phyloP scores from a whole-genome alignment of 2,329 filamentous ascomycete species.

The Penicillium glabrum region DNA sequence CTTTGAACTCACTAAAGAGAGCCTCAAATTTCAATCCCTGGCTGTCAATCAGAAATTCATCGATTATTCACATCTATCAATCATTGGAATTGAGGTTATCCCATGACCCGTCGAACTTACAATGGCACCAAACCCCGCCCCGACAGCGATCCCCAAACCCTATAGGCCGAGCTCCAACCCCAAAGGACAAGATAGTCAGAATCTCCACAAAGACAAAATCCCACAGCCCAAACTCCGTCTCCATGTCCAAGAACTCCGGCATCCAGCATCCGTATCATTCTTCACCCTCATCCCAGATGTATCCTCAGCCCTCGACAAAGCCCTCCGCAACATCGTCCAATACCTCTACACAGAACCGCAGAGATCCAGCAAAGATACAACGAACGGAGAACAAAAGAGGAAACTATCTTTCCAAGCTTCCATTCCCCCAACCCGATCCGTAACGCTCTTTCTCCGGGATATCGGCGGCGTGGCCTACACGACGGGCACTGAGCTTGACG shows the following conservation, averaged over 20 bases:
- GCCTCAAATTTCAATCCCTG: background rate
- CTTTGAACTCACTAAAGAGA: background rate
- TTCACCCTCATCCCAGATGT: constrained; percentile 65
- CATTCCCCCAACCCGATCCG: constrained; percentile 70
- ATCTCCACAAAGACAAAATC: constrained; percentile 1
- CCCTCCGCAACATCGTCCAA: constrained; percentile 67
- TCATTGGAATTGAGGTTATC: background rate
- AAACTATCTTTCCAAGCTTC: constrained; percentile 29
- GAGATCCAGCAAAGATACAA: background rate
- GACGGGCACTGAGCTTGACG: constrained; percentile 72
- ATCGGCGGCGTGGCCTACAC: constrained; percentile 91
- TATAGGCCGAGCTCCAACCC: background rate
- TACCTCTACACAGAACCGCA: constrained; percentile 63
- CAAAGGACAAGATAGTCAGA: constrained; percentile 1
- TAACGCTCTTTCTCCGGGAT: constrained; percentile 76
- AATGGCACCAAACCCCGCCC: constrained; percentile 14
- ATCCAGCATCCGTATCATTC: constrained; percentile 54
- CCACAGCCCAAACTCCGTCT: constrained; percentile 38
- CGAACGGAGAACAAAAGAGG: background rate
- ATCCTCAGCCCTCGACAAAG: constrained; percentile 57
- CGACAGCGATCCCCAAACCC: constrained; percentile 18
- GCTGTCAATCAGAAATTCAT: background rate
- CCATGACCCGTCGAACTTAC: constrained; percentile 1
- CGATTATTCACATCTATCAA: background rate
- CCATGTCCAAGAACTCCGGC: constrained; percentile 32